Evolutionary conservation across 2,329 filamentous ascomycete genomes (phyloP).

Genomic region (Pseudonectria foliicola): DNA sequence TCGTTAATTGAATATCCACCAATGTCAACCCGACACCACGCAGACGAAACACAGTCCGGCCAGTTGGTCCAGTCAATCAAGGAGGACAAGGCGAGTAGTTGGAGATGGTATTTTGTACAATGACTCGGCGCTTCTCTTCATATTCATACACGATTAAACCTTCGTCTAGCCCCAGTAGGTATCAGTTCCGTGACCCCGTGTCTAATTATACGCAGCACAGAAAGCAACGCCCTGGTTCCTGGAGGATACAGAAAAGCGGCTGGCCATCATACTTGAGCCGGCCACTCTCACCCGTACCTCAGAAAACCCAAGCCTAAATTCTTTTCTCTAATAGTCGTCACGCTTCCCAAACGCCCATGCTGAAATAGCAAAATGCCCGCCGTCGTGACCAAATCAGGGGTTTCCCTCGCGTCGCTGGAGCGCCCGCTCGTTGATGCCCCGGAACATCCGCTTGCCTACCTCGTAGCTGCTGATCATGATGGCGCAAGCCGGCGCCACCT

Average conservation of each 20-base stretch:
- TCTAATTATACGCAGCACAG: neutral
- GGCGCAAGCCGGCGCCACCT: constrained; percentile 91
- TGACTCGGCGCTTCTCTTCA: too few species aligned
- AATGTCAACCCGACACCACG: too few species aligned
- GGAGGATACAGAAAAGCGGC: too few species aligned
- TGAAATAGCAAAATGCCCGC: constrained; percentile 1
- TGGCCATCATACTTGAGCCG: too few species aligned
- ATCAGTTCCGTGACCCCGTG: neutral
- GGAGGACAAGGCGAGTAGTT: too few species aligned
- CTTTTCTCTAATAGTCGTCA: too few species aligned
- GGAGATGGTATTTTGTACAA: too few species aligned
- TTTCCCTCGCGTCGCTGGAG: constrained; percentile 5
- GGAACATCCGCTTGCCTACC: constrained; percentile 83
- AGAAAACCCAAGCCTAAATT: too few species aligned
- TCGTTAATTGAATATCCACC: constrained; percentile 28
- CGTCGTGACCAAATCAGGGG: neutral
- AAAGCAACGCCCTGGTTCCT: too few species aligned
- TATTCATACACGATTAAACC: neutral
- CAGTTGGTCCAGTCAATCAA: too few species aligned
- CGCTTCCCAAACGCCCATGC: neutral
- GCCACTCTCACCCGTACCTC: too few species aligned
- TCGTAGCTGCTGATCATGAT: constrained; percentile 99
- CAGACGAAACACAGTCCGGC: too few species aligned
- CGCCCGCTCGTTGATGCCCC: constrained; percentile 57
- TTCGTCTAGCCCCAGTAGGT: neutral